Base-by-base conservation (phyloP, 306 rosid species). In the Corylus heterophylla region DNA sequence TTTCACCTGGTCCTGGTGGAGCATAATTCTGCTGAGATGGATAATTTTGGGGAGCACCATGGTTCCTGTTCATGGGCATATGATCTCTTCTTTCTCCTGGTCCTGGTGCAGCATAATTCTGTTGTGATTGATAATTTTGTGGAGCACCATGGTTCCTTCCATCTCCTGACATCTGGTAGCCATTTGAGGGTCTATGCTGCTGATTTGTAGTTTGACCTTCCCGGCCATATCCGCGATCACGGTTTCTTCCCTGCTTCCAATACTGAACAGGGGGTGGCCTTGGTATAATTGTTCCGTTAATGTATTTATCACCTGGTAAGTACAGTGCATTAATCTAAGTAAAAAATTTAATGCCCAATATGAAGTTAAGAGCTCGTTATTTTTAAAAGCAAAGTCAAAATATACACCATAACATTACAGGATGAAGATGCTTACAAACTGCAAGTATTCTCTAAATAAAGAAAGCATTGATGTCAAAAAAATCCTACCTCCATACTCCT, bases 231-330 rank as follows among this genome's bases (percentile, higher is more conserved):
- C 63, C 82, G n/a, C 85, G 78, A 8, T 88, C 92, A 45, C 85
- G 79, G 16, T 17, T 49, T 39, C 90, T 88, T 78, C 86, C 84
- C 47, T 79, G 92, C 84, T 92, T 89, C 74, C 88, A 92, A 29
- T 84, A 90, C 73, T 93, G 98, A 81, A 90, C 74, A 1, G 97
- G 95, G 7, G 95, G 98, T 61, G 97, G 97, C 71, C 98, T 89
- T 64, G 91, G 96, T 79, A 90, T 91, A 76, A 95, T 92, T 51
- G 84, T 79, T 72, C 98, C 98, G 68, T 95, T 79, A 4, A 90
- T 87, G 85, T 95, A 95, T 79, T 92, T 90, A 67, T 95, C 98
- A 73, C 98, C 98, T 95, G 82, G 74, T 76, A 42, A 83, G 45
- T 74, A 84, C 12, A 71, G 35, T 51, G 74, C 51, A 45, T 22